phyloP scores from a whole-genome alignment of 2,329 filamentous ascomycete genomes.

The Colletotrichum sojae region DNA sequence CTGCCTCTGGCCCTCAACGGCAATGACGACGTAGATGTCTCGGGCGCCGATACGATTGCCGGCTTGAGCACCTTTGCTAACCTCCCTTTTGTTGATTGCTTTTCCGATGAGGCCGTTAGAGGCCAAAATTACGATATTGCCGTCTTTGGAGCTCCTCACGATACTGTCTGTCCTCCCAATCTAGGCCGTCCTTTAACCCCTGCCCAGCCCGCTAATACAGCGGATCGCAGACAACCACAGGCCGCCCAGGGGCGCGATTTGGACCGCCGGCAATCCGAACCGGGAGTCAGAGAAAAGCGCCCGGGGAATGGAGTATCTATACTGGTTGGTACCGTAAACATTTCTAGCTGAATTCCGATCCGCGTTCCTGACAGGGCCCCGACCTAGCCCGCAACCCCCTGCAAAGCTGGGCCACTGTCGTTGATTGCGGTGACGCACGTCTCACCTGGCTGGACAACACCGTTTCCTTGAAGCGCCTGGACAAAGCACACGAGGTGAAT shows the following conservation, averaged over 20 bases:
- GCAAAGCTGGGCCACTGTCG: conserved; percentile 56
- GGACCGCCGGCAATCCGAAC: conserved; percentile 47
- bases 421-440: conserved; percentile 86
- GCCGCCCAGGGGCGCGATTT: conserved; percentile 48
- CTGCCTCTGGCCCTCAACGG: conserved; percentile 29
- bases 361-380: conserved; percentile 26
- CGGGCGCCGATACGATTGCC: conserved; percentile 37
- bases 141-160: conserved; percentile 48
- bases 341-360: not conserved
- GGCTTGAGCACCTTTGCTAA: conserved; percentile 46
- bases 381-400: conserved; percentile 32
- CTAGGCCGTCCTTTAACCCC: not conserved
- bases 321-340: conserved; percentile 38
- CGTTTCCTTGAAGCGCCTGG: conserved; percentile 81
- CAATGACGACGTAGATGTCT: conserved; percentile 40
- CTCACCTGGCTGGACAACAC: conserved; percentile 84
- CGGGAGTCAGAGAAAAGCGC: conserved; percentile 44
- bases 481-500: conserved; percentile 71
- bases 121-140: conserved; percentile 46
- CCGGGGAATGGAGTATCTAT: conserved; percentile 45
- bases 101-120: conserved; percentile 37
- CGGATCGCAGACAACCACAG: conserved; percentile 42
- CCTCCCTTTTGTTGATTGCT: conserved; percentile 46
- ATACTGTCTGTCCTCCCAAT: conserved; percentile 44
- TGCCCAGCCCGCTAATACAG: not conserved